Base-by-base conservation (phyloP, 192 early-diverging fungal species). In the Radiomyces spectabilis region DNA sequence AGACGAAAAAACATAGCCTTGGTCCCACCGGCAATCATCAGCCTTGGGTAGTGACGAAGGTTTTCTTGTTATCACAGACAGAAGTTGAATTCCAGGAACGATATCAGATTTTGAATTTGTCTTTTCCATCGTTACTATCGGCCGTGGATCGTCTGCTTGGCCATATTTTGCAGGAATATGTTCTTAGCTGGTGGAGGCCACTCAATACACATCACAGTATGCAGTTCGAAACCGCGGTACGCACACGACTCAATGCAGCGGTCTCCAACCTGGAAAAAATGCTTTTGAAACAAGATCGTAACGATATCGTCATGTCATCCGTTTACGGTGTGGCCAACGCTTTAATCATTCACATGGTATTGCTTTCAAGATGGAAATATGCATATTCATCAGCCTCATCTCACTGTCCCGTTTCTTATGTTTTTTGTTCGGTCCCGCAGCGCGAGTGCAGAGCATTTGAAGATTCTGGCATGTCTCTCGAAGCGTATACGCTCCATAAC, bases 301-400 rank as follows among this genome's bases (percentile, higher is more conserved):
- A 69, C 34, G 78, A 80, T 55, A 57, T 77, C 27, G 69, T 74
- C n/a, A 61, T 78, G 26, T 44, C 71, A 3, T 71, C 63, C 5
- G 59, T 77, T 10, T 77, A 69, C 60, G 76, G 73, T 9, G 50
- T 80, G 10, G 68, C 76, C 16, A 78, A 78, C 43, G 76, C 57
- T 22, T 69, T 80, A 31, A 80, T 80, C 53, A 75, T 80, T 33
- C 76, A 80, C 50, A 59, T 80, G 69, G 78, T 78, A 73, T 45
- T 4, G n/a, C 29, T 37, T 3, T 26, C 8, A 40, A 34, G 29
- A 31, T 38, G 21, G 19, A 39, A 27, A 46, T 26, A 37, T 40
- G 8, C 13, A 47, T 32, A 39, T 29, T 40, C 7, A 16, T 18
- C 7, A 34, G 38, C 26, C 41, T 38, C 21, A 26, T 27, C 7